Base-by-base conservation (phyloP, 805 yeast genomes). In the Nakazawaea laoshanensis region DNA sequence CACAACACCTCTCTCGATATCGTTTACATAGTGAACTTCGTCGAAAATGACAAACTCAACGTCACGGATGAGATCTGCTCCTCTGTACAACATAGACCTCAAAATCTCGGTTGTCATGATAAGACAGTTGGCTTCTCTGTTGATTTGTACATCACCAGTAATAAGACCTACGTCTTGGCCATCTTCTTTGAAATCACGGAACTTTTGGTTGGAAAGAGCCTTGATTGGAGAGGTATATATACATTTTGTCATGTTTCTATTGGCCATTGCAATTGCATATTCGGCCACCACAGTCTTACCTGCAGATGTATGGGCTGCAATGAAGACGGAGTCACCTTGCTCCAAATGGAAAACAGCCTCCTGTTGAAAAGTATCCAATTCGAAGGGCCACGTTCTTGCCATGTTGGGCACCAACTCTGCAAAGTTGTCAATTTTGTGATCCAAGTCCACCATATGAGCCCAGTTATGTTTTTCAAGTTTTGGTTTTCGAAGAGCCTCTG, bases 201-300 rank as follows among this genome's bases (percentile, higher is more conserved):
- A 86, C 51, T 86, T 86, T 51, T 86, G 96, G 55, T 86, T 86
- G 8, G 94, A 81, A 42, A 86, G 60, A 0, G 95, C 95, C 51
- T 86, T 86, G 44, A 86, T 86, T 14, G 98, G 98, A 0, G 96
- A 88, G 0, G 98, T 89, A 54, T 89, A 89, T 30, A 89, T 92
- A 1, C 95, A 86, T 52, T 88, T 89, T 8, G 97, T 89, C 96
- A 88, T 88, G 52, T 92, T 89, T 51, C 95, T 67, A 40, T 78
- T 73, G 2, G 97, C 94, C 95, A 89, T 80, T 3, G 97, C 95
- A 54, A 89, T 92, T 3, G 97, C 97, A 52, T 89, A 89, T 52
- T 89, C 98, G 0, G 98, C 98, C 17, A 92, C 95, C 3, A 89
- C 98, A 0, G 98, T 89, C 50, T 89, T 89, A 58, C 98, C 98